These are phyloP conservation scores for Ilex asprella DNA, from an alignment of 257 asterid species.

Conservation along the genomic window DNA sequence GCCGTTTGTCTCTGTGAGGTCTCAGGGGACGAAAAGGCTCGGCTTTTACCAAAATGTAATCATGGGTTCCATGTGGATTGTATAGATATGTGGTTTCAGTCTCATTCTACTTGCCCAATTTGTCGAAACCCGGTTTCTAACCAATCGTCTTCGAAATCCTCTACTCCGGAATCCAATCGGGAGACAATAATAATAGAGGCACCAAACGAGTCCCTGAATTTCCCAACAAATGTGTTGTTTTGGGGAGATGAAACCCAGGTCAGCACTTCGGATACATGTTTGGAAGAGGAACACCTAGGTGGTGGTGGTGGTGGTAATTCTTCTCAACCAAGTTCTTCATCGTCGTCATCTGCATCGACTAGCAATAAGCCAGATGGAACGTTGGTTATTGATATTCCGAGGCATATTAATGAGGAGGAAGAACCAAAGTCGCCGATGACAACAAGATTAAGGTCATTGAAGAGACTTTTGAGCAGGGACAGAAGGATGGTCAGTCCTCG, in stretches of 20 bases:
- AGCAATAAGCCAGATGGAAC: not conserved
- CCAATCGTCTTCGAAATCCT: not conserved
- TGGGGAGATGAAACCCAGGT: slow-evolving; percentile 23
- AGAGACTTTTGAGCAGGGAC: slow-evolving; percentile 20
- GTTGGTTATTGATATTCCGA: slow-evolving; percentile 14
- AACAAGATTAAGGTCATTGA: slow-evolving; percentile 13
- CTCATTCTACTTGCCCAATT: slow-evolving; percentile 27
- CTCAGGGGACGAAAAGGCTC: slow-evolving; percentile 17
- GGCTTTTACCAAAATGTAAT: slow-evolving; percentile 21
- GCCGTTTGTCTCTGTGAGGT: slow-evolving; percentile 29
- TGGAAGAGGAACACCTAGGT: not conserved
- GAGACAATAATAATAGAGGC: not conserved
- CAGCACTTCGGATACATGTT: slow-evolving; percentile 9
- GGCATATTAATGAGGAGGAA: slow-evolving; percentile 6
- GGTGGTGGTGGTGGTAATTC: not conserved
- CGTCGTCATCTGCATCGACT: slow-evolving; percentile 6
- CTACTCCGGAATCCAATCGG: not conserved
- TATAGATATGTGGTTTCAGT: slow-evolving; percentile 32
- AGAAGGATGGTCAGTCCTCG: slow-evolving; percentile 7
- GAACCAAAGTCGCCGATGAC: slow-evolving; percentile 14
- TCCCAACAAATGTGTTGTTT: slow-evolving; percentile 20
- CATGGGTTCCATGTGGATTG: slow-evolving; percentile 32
- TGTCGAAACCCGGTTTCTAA: slow-evolving; percentile 19
- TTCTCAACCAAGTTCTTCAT: not conserved
- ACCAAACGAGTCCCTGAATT: slow-evolving; percentile 2